phyloP scores from a whole-genome alignment of 1,284 basidiomycete genomes.

The Cutaneotrichosporon sp. region DNA sequence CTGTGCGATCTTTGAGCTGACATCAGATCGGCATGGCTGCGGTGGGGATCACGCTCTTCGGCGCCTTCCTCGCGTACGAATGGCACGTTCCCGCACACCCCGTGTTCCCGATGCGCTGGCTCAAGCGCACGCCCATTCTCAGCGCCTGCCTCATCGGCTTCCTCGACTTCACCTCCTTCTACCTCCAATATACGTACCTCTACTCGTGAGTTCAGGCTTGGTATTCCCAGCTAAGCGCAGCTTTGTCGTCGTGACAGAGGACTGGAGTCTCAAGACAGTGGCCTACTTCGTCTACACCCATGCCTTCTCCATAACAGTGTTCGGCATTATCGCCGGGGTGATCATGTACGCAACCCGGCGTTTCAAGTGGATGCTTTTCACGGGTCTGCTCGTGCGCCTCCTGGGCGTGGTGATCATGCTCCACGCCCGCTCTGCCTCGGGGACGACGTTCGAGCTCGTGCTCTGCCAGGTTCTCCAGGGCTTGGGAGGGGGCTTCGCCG shows the following conservation, averaged over 20 bases:
- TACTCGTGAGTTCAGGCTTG: conserved; percentile 34
- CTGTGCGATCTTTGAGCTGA: not conserved
- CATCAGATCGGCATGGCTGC: conserved; percentile 43
- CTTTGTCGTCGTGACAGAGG: conserved; percentile 41
- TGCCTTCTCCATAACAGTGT: conserved; percentile 48
- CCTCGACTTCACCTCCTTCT: conserved; percentile 64
- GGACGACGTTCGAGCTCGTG: conserved; percentile 50
- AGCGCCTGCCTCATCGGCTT: conserved; percentile 62
- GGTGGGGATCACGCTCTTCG: conserved; percentile 48
- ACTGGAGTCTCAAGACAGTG: conserved; percentile 36
- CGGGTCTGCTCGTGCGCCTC: conserved; percentile 64
- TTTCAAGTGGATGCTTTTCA: conserved; percentile 59
- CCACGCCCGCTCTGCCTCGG: conserved; percentile 61
- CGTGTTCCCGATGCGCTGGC: conserved; percentile 55
- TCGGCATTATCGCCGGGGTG: conserved; percentile 49
- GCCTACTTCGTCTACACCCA: conserved; percentile 46
- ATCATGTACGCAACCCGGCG: conserved; percentile 49
- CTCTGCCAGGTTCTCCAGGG: conserved; percentile 55
- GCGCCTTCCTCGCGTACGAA: conserved; percentile 50
- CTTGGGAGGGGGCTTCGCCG: conserved; percentile 59
- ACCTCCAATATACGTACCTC: conserved; percentile 41
- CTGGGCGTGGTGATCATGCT: conserved; percentile 68
- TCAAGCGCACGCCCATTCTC: conserved; percentile 58
- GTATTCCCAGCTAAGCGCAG: conserved; percentile 11
- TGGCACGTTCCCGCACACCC: conserved; percentile 48